A percentile compares a stretch with the other conserved stretches of the same genome.
phyloP scores from a whole-genome alignment of 441 rosid genomes.

The Jatropha podagrica region DNA sequence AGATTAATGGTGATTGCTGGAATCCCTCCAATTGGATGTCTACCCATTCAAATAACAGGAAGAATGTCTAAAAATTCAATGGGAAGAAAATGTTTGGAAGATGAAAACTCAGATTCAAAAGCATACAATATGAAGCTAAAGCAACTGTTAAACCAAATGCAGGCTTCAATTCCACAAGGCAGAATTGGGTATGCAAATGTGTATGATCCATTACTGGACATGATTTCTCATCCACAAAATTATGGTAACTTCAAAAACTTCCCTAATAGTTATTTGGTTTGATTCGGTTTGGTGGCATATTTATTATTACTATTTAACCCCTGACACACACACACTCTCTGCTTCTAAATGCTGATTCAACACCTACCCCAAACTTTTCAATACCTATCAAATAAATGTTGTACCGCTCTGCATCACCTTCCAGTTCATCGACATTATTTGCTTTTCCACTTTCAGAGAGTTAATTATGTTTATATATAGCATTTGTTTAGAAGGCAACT shows the following conservation, averaged over 20 bases:
- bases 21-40: neutral
- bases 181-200: slow-evolving; percentile 36
- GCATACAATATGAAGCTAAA: slow-evolving; percentile 40
- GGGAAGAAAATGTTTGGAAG: slow-evolving; percentile 23
- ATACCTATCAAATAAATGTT: neutral
- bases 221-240: slow-evolving; percentile 40
- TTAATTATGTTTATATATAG: too few relatives aligned
- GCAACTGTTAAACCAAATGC: slow-evolving; percentile 21
- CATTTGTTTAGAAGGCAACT: too few relatives aligned
- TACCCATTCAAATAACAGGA: neutral
- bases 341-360: too few relatives aligned
- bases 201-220: slow-evolving; percentile 39
- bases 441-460: too few relatives aligned
- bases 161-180: slow-evolving; percentile 26
- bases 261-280: too few relatives aligned
- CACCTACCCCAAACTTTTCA: too few relatives aligned
- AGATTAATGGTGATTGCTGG: neutral
- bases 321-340: too few relatives aligned
- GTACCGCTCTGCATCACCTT: neutral
- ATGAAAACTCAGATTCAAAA: slow-evolving; percentile 37
- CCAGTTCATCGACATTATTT: too few relatives aligned
- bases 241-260: slow-evolving; percentile 36
- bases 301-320: too few relatives aligned
- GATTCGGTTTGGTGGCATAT: too few relatives aligned
- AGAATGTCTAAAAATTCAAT: neutral